phyloP scores from a whole-genome alignment of 208 protist species.

The Wallacemonas sp. region DNA sequence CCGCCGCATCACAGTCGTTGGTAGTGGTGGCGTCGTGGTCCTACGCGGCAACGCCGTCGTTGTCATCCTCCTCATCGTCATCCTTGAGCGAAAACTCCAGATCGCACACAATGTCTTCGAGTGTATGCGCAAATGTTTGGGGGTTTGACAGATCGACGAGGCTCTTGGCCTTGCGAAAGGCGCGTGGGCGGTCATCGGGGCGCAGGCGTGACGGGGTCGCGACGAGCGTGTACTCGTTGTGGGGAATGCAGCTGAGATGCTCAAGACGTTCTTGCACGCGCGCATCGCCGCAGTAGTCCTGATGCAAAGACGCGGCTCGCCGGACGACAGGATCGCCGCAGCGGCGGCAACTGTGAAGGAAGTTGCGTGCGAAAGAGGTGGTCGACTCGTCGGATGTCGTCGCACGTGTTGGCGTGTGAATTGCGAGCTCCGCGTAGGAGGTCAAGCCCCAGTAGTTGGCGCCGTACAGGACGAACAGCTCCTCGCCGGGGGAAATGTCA shows the following conservation, averaged over 20 bases:
- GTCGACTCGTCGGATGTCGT: background rate
- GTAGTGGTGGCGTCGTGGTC: too few relatives aligned
- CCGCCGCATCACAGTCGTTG: too few relatives aligned
- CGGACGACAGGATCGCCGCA: constrained; percentile 58
- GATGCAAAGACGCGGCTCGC: constrained; percentile 54
- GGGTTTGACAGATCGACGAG: constrained; percentile 74
- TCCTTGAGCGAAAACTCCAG: constrained; percentile 61
- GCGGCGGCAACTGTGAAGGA: constrained; percentile 43
- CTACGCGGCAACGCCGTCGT: too few relatives aligned
- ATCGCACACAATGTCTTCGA: constrained; percentile 79
- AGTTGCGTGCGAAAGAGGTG: background rate
- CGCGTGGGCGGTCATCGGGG: constrained; percentile 25
- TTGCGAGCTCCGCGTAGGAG: constrained; percentile 64
- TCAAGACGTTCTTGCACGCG: constrained; percentile 40
- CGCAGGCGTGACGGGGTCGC: constrained; percentile 40
- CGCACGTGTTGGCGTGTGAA: background rate
- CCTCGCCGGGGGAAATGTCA: constrained; percentile 72
- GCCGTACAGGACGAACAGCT: constrained; percentile 85
- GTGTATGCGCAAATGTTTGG: constrained; percentile 80
- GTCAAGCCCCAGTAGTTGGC: constrained; percentile 85
- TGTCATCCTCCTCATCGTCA: constrained; percentile 3
- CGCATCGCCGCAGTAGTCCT: constrained; percentile 63
- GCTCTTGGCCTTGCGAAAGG: constrained; percentile 45
- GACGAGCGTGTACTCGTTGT: constrained; percentile 69
- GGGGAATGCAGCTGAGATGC: constrained; percentile 66